Conservation (phyloP, 1,139 yeast genomes). For the Debaryomyces sp. region DNA sequence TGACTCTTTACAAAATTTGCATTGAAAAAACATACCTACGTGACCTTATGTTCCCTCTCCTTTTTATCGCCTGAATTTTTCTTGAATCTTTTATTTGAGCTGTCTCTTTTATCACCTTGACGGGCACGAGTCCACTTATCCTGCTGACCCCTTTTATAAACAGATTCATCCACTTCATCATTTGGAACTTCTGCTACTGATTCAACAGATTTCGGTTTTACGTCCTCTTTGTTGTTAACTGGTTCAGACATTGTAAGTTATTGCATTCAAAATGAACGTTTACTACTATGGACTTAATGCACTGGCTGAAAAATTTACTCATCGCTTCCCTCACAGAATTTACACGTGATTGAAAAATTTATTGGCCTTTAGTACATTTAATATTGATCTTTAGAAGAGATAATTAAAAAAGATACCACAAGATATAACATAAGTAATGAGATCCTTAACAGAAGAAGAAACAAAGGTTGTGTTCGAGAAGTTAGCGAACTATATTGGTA, state of each 20-base stretch:
- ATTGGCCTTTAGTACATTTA: neutral
- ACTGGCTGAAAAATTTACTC: constrained; percentile 12
- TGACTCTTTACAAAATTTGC: constrained; percentile 10
- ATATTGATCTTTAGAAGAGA: neutral
- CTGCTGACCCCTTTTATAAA: constrained; percentile 45
- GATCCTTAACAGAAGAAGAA: constrained; percentile 96
- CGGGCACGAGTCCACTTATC: constrained; percentile 43
- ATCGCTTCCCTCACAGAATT: constrained; percentile 10
- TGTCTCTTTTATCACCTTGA: constrained; percentile 39
- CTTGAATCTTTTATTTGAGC: constrained; percentile 36
- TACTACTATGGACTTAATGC: neutral
- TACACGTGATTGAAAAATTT: constrained; percentile 13
- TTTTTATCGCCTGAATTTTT: constrained; percentile 16
- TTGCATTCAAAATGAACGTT: neutral
- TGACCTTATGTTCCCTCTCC: constrained; percentile 39
- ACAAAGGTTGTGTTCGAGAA: constrained; percentile 95
- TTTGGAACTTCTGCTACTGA: constrained; percentile 9
- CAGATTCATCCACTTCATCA: constrained; percentile 24
- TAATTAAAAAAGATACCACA: neutral
- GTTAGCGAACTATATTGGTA: constrained; percentile 92
- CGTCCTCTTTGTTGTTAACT: constrained; percentile 6
- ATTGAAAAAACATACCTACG: constrained; percentile 48
- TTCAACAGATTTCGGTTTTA: constrained; percentile 1
- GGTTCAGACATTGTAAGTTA: constrained; percentile 10
- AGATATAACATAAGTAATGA: constrained; percentile 51